Percentiles rank a stretch among this genome's conserved stretches.
Conservation (phyloP, 202 grass and related monocot genomes). For the Brachypodium distachyon region DNA sequence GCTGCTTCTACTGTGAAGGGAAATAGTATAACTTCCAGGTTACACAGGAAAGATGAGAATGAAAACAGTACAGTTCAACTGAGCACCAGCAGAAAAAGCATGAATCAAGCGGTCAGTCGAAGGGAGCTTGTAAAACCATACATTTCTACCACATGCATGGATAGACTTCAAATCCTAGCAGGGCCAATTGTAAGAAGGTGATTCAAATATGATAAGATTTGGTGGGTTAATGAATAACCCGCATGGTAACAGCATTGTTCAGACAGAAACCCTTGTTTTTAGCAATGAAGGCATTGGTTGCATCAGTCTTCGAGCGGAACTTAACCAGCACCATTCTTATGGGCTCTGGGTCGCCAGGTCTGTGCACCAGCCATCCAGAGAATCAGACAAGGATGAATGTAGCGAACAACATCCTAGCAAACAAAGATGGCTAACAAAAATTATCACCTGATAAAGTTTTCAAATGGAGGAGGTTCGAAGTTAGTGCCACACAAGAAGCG, state of each 20-base stretch:
- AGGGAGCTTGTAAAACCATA: not conserved
- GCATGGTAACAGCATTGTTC: slow-evolving; percentile 49
- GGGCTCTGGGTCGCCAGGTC: slow-evolving; percentile 48
- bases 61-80: not conserved
- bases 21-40: not conserved
- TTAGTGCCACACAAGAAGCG: slow-evolving; percentile 70
- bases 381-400: not conserved
- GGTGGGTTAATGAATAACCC: slow-evolving; percentile 56
- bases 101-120: not conserved
- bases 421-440: not conserved
- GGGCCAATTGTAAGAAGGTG: not conserved
- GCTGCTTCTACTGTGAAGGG: not conserved
- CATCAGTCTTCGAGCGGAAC: slow-evolving; percentile 59
- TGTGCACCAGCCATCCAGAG: slow-evolving; percentile 15
- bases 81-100: not conserved
- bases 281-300: slow-evolving; percentile 46
- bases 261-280: slow-evolving; percentile 86
- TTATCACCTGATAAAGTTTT: slow-evolving; percentile 46
- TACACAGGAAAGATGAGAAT: not conserved
- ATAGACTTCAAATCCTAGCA: not conserved
- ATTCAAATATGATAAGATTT: not conserved
- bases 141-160: not conserved
- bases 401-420: not conserved
- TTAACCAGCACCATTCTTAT: slow-evolving; percentile 55
- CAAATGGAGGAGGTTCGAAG: slow-evolving; percentile 55